These are phyloP conservation scores for Rhododendron ferrugineum DNA, from an alignment of 148 eudicot genomes.

Conservation along the genomic window DNA sequence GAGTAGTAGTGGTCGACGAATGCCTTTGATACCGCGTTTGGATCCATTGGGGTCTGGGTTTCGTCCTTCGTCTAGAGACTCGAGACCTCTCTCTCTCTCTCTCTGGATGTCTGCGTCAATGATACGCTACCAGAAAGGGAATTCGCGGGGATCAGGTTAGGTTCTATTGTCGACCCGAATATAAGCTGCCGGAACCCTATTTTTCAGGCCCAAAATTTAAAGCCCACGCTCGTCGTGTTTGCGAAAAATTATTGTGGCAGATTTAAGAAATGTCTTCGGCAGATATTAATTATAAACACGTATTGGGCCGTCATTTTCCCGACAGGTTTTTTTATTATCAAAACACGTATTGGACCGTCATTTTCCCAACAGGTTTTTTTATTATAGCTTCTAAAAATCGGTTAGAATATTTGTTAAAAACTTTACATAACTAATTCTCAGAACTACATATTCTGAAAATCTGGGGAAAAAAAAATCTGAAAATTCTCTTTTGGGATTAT, in stretches of 20 bases:
- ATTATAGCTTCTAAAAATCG: too few relatives aligned
- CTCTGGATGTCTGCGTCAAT: background rate
- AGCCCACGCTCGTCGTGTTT: background rate
- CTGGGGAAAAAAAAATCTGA: too few relatives aligned
- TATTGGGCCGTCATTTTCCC: too few relatives aligned
- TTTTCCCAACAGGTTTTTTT: too few relatives aligned
- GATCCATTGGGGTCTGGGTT: slow-evolving; percentile 26
- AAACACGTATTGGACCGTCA: fast-evolving
- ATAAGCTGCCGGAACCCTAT: background rate
- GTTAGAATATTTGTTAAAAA: too few relatives aligned
- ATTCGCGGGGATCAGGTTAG: background rate
- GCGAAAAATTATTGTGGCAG: too few relatives aligned
- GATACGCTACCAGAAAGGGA: background rate
- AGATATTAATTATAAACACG: too few relatives aligned
- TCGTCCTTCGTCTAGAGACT: background rate
- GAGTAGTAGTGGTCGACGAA: slow-evolving; percentile 68
- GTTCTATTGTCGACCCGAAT: background rate
- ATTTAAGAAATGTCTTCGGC: too few relatives aligned
- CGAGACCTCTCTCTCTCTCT: background rate
- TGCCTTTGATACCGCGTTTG: slow-evolving; percentile 40
- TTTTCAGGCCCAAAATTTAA: background rate
- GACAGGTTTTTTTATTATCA: too few relatives aligned
- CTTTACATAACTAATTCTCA: too few relatives aligned
- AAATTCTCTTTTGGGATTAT: too few relatives aligned
- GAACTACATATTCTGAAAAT: too few relatives aligned